A percentile compares a stretch with the other conserved stretches of the same genome.
These are phyloP conservation scores for Termitomyces sp. DNA, from an alignment of 768 basidiomycete species.

Conservation along the genomic window DNA sequence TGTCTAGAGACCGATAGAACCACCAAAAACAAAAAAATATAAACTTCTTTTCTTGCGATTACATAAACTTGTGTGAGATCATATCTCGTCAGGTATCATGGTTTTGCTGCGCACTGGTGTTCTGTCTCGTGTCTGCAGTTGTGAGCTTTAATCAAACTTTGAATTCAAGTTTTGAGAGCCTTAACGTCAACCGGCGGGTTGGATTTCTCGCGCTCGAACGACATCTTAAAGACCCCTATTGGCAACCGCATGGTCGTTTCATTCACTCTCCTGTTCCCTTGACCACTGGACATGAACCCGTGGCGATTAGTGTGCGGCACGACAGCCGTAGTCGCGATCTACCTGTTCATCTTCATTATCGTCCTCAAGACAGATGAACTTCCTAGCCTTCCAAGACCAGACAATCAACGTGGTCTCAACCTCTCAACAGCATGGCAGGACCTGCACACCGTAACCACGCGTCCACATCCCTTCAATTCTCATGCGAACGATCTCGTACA, in stretches of 20 bases:
- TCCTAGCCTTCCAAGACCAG: background rate
- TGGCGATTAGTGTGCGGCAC: constrained; percentile 4
- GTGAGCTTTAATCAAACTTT: too few species aligned
- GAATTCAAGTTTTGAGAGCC: too few species aligned
- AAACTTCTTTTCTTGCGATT: too few species aligned
- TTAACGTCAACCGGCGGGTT: too few species aligned
- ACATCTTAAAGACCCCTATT: too few species aligned
- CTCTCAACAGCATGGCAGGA: constrained; percentile 13
- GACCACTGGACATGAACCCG: background rate
- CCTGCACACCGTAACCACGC: constrained; percentile 40
- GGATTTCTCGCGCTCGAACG: too few species aligned
- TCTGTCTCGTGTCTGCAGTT: too few species aligned
- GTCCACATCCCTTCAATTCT: constrained; percentile 75
- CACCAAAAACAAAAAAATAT: too few species aligned
- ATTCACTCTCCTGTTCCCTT: background rate
- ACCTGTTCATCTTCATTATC: constrained; percentile 5
- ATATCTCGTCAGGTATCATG: too few species aligned
- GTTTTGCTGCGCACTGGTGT: too few species aligned
- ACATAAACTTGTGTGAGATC: too few species aligned
- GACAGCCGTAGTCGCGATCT: constrained; percentile 6
- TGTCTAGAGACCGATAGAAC: too few species aligned
- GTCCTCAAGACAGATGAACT: constrained; percentile 13
- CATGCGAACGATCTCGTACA: constrained; percentile 70
- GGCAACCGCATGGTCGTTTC: background rate
- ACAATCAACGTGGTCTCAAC: constrained; percentile 8